Percentiles rank a stretch among this genome's conserved stretches.
phyloP scores from a whole-genome alignment of 345 rosid species.

The Lumnitzera littorea region DNA sequence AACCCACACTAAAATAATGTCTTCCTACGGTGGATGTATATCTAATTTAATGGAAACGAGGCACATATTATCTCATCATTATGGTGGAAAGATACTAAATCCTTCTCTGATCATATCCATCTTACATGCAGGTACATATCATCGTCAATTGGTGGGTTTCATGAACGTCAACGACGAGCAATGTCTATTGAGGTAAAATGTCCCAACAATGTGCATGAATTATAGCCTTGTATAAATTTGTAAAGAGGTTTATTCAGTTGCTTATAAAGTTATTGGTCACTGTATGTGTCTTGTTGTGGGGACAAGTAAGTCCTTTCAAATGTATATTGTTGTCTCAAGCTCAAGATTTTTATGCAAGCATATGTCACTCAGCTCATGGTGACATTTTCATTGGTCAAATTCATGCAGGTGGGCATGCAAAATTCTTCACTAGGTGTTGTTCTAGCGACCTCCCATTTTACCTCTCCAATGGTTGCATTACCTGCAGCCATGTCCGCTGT shows the following conservation, averaged over 20 bases:
- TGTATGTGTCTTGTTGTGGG: too few relatives aligned
- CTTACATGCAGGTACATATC: slow-evolving; percentile 36
- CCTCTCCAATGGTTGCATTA: slow-evolving; percentile 47
- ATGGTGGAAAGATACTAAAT: too few relatives aligned
- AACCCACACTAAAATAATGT: too few relatives aligned
- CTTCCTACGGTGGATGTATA: too few relatives aligned
- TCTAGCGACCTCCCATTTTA: slow-evolving; percentile 56
- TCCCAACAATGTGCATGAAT: background rate
- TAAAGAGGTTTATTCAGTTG: background rate
- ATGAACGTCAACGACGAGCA: slow-evolving; percentile 53
- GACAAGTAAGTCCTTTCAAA: too few relatives aligned
- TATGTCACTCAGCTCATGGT: background rate
- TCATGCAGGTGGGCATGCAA: slow-evolving; percentile 64
- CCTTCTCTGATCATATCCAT: background rate
- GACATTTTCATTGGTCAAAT: too few relatives aligned
- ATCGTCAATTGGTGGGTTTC: slow-evolving; percentile 39
- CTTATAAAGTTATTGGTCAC: too few relatives aligned
- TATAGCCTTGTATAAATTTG: background rate
- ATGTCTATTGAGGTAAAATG: slow-evolving; percentile 45
- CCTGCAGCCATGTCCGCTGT: slow-evolving; percentile 60
- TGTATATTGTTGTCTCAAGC: background rate
- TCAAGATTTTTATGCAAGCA: background rate
- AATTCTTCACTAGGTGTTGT: slow-evolving; percentile 63
- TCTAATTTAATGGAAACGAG: too few relatives aligned
- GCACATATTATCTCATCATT: too few relatives aligned